Evolutionary conservation across 306 rosid genomes (phyloP).

Genomic region (Adenanthera pavonina): DNA sequence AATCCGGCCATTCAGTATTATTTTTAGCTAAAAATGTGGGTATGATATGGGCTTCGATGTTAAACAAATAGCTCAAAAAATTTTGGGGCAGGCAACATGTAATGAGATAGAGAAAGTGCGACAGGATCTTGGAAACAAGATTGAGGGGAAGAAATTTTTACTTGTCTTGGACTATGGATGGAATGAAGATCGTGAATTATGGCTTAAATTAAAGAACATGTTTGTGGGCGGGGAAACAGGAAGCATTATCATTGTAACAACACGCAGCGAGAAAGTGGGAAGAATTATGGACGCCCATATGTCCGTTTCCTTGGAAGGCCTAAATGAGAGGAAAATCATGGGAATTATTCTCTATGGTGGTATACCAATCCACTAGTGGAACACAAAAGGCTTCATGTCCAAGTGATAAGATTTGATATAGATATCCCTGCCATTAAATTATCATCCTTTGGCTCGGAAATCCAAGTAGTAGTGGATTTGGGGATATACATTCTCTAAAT

Average conservation of each 20-base stretch:
- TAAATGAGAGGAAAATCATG: background rate
- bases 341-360: background rate
- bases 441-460: too few relatives aligned
- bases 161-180: background rate
- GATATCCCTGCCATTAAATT: too few relatives aligned
- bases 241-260: slow-evolving; percentile 26
- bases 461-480: too few relatives aligned
- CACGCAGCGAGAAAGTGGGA: background rate
- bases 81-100: background rate
- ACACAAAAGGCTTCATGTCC: too few relatives aligned
- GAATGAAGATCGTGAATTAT: background rate
- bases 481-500: too few relatives aligned
- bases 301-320: background rate
- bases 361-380: too few relatives aligned
- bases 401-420: too few relatives aligned
- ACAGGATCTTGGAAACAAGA: background rate
- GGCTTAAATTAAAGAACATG: background rate
- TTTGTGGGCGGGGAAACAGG: slow-evolving; percentile 3
- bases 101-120: background rate
- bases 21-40: slow-evolving; percentile 34
- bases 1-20: background rate
- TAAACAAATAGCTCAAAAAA: background rate
- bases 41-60: background rate
- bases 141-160: background rate
- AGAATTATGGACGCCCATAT: too few relatives aligned